phyloP scores from a whole-genome alignment of 768 basidiomycete genomes.

The Tricholoma sp. region DNA sequence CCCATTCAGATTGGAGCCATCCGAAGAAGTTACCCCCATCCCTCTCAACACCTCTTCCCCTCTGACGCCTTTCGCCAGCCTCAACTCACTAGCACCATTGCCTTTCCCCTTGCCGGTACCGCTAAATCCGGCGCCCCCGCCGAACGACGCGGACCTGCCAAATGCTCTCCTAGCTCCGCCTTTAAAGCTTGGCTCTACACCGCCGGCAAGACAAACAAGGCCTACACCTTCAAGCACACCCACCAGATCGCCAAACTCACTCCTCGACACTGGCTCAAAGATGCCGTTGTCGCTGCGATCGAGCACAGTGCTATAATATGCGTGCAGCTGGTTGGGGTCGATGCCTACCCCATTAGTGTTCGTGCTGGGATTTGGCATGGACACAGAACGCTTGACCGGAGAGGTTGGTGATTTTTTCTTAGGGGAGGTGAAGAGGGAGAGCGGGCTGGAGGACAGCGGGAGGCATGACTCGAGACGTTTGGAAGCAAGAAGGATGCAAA shows the following conservation, averaged over 20 bases:
- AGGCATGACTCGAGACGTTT: conserved; percentile 58
- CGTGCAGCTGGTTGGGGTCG: conserved; percentile 57
- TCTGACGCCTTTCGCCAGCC: conserved; percentile 57
- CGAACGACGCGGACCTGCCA: conserved; percentile 56
- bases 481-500: conserved; percentile 58
- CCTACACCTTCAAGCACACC: conserved; percentile 72
- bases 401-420: conserved; percentile 29
- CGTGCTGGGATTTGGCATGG: conserved; percentile 24
- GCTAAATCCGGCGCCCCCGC: conserved; percentile 29
- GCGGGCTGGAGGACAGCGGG: conserved; percentile 36
- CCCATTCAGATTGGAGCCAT: conserved; percentile 17
- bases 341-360: conserved; percentile 33
- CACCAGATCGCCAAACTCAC: conserved; percentile 71
- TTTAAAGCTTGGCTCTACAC: conserved; percentile 2
- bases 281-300: conserved; percentile 47
- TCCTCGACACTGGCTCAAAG: conserved; percentile 64
- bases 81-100: conserved; percentile 38
- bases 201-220: conserved; percentile 25
- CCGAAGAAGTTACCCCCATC: conserved; percentile 42
- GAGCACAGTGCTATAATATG: conserved; percentile 59
- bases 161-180: conserved; percentile 43
- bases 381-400: conserved; percentile 49
- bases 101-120: conserved; percentile 37
- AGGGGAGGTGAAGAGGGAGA: conserved; percentile 25
- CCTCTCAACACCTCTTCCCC: conserved; percentile 68